Evolutionary conservation across 805 yeast genomes (phyloP), one percentile per base, ranked within the genome.

Genomic region (Candida ortonii): DNA sequence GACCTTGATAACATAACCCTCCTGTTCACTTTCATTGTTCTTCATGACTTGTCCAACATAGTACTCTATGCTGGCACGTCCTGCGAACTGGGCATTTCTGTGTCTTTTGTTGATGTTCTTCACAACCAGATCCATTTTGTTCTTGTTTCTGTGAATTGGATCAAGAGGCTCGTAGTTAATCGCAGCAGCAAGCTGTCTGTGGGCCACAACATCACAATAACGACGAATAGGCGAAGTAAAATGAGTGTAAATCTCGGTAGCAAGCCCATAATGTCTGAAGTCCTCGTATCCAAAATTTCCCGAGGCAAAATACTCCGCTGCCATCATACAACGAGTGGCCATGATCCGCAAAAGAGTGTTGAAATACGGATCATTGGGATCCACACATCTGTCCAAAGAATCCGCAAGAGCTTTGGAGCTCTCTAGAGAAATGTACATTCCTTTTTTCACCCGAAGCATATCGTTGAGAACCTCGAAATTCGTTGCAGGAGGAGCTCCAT

Each of bases 301-400:
- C 0, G 96, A 77, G 8, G 94, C 80, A 65, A 93, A 93, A 57
- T 93, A 93, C 57, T 90, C 97, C 2, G 99, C 99, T 2, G 98
- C 96, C 84, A 88, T 86, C 98, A 93, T 93, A 64, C 97, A 90
- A 52, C 99, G 75, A 0, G 99, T 93, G 6, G 97, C 93, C 95
- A 93, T 83, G 46, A 93, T 93, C 61, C 99, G 80, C 6, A 90
- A 70, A 50, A 93, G 70, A 0, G 97, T 93, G 62, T 93, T 93
- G 73, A 93, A 87, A 55, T 86, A 93, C 6, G 89, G 82, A 59
- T 93, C 97, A 1, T 74, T 55, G 16, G 80, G 75, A 59, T 90
- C 97, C 21, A 66, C 76, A 62, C 96, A 87, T 38, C 85, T 71
- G 57, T 93, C 98, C 33, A 93, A 68, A 13, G 97, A 88, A 52